Evolutionary conservation across 2,329 filamentous ascomycete genomes (phyloP), one percentile per base, ranked within the genome.

Genomic region (Trichoderma sp.): DNA sequence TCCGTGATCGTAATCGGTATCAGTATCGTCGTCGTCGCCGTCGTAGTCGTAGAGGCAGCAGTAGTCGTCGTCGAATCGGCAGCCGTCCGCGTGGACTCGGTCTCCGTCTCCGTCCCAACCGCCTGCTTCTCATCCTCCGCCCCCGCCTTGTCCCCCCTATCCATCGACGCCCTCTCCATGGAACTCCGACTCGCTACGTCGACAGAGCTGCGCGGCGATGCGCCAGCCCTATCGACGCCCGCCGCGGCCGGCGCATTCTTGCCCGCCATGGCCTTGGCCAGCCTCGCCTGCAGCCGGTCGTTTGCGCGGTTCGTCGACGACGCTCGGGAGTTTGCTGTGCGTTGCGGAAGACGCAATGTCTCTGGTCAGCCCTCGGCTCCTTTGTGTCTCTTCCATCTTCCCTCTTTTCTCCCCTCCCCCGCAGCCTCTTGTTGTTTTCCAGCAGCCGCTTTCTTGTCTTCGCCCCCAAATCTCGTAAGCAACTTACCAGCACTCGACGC

Each of bases 231-330:
- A 77, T n/a, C 84, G 84, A 5, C 81, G 77, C 24, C 79, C 71
- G 57, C 54, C 14, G 62, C 68, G 14, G 34, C 12, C 34, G 68
- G 65, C 34, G 69, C 66, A 60, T 83, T 85, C 73, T 90, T 92
- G 66, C 89, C 89, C 3, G 89, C 92, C 72, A 97, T 87, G 34
- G 93, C 95, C 73, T 92, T 91, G 34, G 94, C 94, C 67, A 99
- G 83, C 67, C 93, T 86, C 75, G 97, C 93, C 74, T 97, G 93
- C 50, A 99, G 81, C 60, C 93, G 87, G 71, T 96, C 93, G 69
- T 66, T 66, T 30, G 65, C 19, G 24, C 87, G 80, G 50, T 73
- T 85, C 68, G 82, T 86, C 48, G 84, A 86, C 5, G 90, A 90
- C 24, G 89, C 84, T 73, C 89, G 85, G 58, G 89, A 88, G 63